Conservation (phyloP, 331 rosid genomes). For the Malus hybrid region DNA sequence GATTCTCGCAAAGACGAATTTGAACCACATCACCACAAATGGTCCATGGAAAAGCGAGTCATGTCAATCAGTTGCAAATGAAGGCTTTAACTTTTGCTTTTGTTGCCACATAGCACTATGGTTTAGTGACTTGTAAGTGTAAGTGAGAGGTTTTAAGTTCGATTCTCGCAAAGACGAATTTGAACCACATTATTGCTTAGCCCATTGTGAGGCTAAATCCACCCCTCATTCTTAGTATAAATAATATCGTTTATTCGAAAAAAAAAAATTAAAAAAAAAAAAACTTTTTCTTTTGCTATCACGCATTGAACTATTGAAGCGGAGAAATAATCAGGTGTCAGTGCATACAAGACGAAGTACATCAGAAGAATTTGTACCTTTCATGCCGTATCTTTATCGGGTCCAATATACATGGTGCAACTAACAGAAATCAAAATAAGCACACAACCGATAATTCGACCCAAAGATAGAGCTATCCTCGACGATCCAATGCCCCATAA, state of each 20-base stretch:
- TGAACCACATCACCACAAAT: too few species aligned
- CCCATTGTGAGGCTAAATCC: too few species aligned
- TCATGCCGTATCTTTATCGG: slow-evolving; percentile 56
- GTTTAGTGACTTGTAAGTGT: too few species aligned
- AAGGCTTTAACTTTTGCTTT: background rate
- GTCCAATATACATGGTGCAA: slow-evolving; percentile 65
- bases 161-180: too few species aligned
- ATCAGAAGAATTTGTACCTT: slow-evolving; percentile 11
- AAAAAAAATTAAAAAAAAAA: too few species aligned
- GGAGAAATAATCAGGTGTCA: background rate
- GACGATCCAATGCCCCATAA: slow-evolving; percentile 47
- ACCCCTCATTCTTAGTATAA: fast-evolving
- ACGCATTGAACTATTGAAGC: background rate
- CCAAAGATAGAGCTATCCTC: slow-evolving; percentile 40
- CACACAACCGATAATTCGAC: slow-evolving; percentile 45
- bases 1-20: too few species aligned
- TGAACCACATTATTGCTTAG: too few species aligned
- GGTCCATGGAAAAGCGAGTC: too few species aligned
- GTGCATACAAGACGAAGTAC: background rate
- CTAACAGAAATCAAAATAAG: slow-evolving; percentile 48
- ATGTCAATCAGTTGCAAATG: background rate
- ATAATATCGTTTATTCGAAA: too few species aligned
- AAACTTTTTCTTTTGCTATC: background rate
- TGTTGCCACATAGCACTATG: background rate
- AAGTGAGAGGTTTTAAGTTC: too few species aligned